Evolutionary conservation across 2,329 filamentous ascomycete species (phyloP).

Genomic region (Penicillium sp.): DNA sequence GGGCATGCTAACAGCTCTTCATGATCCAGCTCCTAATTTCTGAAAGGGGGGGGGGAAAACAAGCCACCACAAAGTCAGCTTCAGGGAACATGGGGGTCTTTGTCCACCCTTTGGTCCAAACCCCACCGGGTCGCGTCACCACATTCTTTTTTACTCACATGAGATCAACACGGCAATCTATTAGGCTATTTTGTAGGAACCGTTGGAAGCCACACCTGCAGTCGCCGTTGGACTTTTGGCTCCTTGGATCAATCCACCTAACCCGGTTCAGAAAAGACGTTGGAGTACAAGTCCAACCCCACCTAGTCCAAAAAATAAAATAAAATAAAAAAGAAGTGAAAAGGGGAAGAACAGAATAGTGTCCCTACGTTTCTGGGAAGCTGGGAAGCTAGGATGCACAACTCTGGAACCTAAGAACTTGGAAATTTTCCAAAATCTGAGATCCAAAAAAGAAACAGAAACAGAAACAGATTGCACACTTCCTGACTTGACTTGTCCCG

Average conservation of each 20-base stretch:
- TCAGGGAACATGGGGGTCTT: not conserved
- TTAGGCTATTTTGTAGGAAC: not conserved
- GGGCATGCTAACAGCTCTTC: conserved; percentile 32
- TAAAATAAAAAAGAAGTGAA: too few species aligned
- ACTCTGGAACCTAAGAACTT: too few species aligned
- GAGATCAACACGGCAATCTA: not conserved
- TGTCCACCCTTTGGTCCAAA: not conserved
- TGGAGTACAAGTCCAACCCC: not conserved
- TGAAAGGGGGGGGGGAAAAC: not conserved
- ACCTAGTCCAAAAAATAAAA: not conserved
- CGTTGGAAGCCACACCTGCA: not conserved
- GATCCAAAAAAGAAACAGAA: too few species aligned
- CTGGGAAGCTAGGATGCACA: too few species aligned
- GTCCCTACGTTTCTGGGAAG: too few species aligned
- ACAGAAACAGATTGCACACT: too few species aligned
- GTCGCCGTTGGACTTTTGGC: not conserved
- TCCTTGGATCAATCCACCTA: not conserved
- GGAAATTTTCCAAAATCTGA: too few species aligned
- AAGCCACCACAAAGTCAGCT: not conserved
- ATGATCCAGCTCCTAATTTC: conserved; percentile 3
- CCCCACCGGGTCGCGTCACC: not conserved
- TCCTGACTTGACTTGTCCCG: not conserved
- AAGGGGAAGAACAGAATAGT: too few species aligned
- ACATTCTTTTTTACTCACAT: not conserved
- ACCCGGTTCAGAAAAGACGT: not conserved